Base-by-base conservation (phyloP, 306 rosid genomes). In the Quercus gilva region DNA sequence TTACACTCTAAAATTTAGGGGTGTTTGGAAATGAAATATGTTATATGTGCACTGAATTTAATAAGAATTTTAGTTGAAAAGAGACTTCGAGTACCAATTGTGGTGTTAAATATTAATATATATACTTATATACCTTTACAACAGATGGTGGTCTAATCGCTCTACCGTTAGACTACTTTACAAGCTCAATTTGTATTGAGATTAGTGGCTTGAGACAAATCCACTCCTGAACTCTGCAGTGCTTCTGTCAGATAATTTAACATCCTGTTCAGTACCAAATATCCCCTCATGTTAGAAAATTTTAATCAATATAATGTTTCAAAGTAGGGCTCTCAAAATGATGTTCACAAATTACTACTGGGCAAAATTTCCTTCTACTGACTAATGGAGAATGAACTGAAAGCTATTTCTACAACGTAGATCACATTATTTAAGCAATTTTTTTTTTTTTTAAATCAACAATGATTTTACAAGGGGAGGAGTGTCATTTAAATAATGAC, bases 221-320 rank as follows among this genome's bases (percentile, higher is more conserved):
- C 98, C 90, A 95, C 99, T 33, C 99, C 98, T 15, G 99, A 93
- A 81, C 78, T 88, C 85, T 95, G 94, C 71, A 91, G 83, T 58
- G 99, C 94, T 52, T 88, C 94, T 52, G 99, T 91, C 78, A 95
- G 92, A 69, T 91, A 84, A 85, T 86, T 87, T 85, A 96, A 79
- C 82, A 96, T 82, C 91, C 99, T 93, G 93, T 70, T 68, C 74
- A 83, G 73, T 60, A 76, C 78, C 73, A 76, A 73, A 8, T 78
- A 25, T 71, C 53, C 77, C 8, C 12, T 75, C 19, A 69, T 67
- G 72, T 80, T 17, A 71, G 33, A 63, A 52, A 77, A 58, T 23
- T 55, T 41, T 14, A 58, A 69, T 75, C 56, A 51, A 87, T 74
- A 52, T 69, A 45, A 70, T 68, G 20, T 17, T 75, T 28, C 65